Conservation (phyloP, 2,329 filamentous ascomycete genomes). For the Blastomyces gilchristii region DNA sequence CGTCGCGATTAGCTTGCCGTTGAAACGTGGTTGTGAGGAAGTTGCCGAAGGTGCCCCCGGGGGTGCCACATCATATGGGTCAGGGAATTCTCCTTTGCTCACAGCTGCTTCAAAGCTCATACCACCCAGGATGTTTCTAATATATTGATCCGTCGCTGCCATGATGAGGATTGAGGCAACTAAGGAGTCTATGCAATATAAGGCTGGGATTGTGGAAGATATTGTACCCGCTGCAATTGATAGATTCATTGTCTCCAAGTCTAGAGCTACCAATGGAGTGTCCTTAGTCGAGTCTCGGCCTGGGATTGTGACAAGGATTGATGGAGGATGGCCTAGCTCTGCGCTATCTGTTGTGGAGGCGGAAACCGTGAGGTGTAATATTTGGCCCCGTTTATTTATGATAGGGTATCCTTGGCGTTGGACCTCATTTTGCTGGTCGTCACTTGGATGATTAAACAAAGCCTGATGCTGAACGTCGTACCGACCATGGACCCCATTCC, state of each 20-base stretch:
- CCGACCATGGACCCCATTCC: conserved; percentile 31
- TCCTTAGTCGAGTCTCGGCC: conserved; percentile 27
- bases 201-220: conserved; percentile 33
- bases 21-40: conserved; percentile 18
- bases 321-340: conserved; percentile 23
- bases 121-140: conserved; percentile 30
- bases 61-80: conserved; percentile 9
- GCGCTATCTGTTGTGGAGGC: conserved; percentile 22
- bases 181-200: conserved; percentile 41
- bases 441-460: conserved; percentile 20
- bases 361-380: conserved; percentile 35
- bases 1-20: conserved; percentile 28
- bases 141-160: conserved; percentile 35
- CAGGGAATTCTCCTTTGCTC: conserved; percentile 9
- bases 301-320: conserved; percentile 32
- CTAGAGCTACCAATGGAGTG: conserved; percentile 34
- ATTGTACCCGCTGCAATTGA: conserved; percentile 34
- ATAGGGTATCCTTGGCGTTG: conserved; percentile 27
- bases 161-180: conserved; percentile 38
- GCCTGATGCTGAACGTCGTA: conserved; percentile 41
- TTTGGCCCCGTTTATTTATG: conserved; percentile 23
- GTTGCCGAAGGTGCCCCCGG: conserved; percentile 10
- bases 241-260: conserved; percentile 33
- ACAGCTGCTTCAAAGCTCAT: conserved; percentile 25
- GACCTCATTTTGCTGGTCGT: conserved; percentile 24